Percentiles rank a stretch among this genome's conserved stretches.
phyloP scores from a whole-genome alignment of 352 stramenopile genomes.

The Detonula confervacea region DNA sequence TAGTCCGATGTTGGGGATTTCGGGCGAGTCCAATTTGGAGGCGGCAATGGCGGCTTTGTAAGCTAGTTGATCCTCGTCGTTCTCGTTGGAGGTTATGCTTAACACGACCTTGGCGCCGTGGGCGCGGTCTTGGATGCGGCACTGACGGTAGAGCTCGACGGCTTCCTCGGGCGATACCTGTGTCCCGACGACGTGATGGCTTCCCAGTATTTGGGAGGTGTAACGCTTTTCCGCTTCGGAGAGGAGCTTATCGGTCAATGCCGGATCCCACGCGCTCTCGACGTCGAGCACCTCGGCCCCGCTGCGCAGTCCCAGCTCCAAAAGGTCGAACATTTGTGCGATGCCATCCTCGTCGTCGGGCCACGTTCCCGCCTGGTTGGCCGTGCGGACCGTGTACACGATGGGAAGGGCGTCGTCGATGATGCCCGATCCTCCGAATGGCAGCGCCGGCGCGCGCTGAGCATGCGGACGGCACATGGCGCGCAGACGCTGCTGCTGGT shows the following conservation, averaged over 20 bases:
- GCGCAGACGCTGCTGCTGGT: conserved; percentile 80
- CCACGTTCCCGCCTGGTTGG: conserved; percentile 93
- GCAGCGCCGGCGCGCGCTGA: conserved; percentile 66
- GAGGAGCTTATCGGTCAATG: conserved; percentile 50
- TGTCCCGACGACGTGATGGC: conserved; percentile 86
- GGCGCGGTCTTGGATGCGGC: conserved; percentile 79
- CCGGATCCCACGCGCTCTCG: conserved; percentile 88
- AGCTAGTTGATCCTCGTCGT: conserved; percentile 91
- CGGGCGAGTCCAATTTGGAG: conserved; percentile 65
- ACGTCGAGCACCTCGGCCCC: conserved; percentile 97
- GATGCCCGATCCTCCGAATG: conserved; percentile 85
- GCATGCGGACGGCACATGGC: conserved; percentile 82
- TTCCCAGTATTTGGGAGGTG: conserved; percentile 85
- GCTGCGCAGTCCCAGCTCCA: conserved; percentile 90
- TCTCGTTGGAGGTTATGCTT: conserved; percentile 87
- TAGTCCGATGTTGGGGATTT: conserved; percentile 93
- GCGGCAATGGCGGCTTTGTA: conserved; percentile 84
- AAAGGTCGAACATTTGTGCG: conserved; percentile 87
- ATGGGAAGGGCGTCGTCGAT: conserved; percentile 92
- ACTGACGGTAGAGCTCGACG: conserved; percentile 76
- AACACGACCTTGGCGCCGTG: conserved; percentile 86
- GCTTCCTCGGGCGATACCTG: conserved; percentile 78
- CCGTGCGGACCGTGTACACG: conserved; percentile 96
- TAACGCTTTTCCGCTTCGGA: conserved; percentile 71
- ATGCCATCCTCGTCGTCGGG: conserved; percentile 90